phyloP scores from a whole-genome alignment of 2,329 filamentous ascomycete species.

The Fusarium globosum region DNA sequence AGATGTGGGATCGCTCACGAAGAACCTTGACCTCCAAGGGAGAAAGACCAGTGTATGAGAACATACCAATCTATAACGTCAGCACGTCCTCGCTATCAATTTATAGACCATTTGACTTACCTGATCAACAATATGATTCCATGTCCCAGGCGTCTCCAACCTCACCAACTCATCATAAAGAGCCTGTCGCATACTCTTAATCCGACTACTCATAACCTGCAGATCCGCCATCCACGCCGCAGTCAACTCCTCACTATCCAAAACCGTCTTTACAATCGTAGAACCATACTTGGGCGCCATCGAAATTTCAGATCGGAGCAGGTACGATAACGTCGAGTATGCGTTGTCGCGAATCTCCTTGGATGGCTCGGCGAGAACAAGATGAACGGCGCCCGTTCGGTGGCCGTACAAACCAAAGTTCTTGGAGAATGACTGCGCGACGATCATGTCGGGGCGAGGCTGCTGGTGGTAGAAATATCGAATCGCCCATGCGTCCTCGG shows the following conservation, averaged over 20 bases:
- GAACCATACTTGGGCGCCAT: conserved; percentile 96
- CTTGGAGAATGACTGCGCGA: conserved; percentile 96
- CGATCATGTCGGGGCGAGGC: conserved; percentile 79
- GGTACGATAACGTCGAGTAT: conserved; percentile 55
- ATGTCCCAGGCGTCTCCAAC: conserved; percentile 84
- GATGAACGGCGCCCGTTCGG: conserved; percentile 94
- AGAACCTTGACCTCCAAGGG: conserved; percentile 78
- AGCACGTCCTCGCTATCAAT: neutral
- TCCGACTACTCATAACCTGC: conserved; percentile 91
- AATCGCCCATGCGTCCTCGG: conserved; percentile 86
- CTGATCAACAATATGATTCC: conserved; percentile 94
- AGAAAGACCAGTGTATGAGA: conserved; percentile 86
- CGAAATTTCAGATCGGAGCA: conserved; percentile 95
- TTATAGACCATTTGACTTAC: neutral
- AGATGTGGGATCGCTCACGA: conserved; percentile 77
- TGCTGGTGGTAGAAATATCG: conserved; percentile 79
- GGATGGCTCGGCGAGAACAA: conserved; percentile 87
- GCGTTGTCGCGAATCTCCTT: conserved; percentile 58
- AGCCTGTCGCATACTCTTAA: conserved; percentile 86
- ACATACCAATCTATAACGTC: conserved; percentile 87
- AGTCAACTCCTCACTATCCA: conserved; percentile 84
- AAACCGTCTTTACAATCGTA: conserved; percentile 82
- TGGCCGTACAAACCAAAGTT: conserved; percentile 99
- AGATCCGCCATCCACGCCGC: conserved; percentile 92
- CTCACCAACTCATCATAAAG: conserved; percentile 85